Percentiles rank a stretch among this genome's conserved stretches.
These are phyloP conservation scores for Botryosphaeria dothidea DNA, from an alignment of 2,329 filamentous ascomycete genomes.

Conservation along the genomic window DNA sequence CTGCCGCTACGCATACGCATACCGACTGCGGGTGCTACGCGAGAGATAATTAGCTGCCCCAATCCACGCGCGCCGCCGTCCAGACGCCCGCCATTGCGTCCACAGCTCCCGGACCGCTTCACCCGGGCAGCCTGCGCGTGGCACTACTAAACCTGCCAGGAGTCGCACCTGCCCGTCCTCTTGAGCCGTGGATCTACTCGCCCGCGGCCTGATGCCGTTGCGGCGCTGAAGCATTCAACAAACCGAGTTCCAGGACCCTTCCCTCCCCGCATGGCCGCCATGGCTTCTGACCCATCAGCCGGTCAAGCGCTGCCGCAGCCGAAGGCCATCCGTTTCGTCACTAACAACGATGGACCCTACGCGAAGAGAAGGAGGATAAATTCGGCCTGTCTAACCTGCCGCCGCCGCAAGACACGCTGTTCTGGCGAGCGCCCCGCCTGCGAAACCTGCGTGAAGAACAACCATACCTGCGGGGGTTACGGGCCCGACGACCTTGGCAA, in stretches of 20 bases:
- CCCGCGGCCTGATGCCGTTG: neutral
- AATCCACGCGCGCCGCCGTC: neutral
- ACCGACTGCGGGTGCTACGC: neutral
- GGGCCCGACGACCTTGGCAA: conserved; percentile 34
- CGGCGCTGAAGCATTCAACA: neutral
- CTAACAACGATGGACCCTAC: conserved; percentile 44
- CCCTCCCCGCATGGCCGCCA: conserved; percentile 14
- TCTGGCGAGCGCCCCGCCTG: conserved; percentile 45
- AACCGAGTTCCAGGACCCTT: neutral
- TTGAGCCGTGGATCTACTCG: neutral
- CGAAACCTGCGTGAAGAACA: conserved; percentile 50
- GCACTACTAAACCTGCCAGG: neutral
- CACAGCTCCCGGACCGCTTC: neutral
- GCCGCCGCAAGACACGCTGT: conserved; percentile 53
- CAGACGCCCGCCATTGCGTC: neutral
- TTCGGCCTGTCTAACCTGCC: conserved; percentile 48
- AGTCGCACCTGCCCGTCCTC: neutral
- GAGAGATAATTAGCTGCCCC: neutral
- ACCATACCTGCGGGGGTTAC: conserved; percentile 50
- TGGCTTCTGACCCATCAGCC: conserved; percentile 11
- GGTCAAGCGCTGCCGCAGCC: conserved; percentile 29
- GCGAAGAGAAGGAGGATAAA: conserved; percentile 44
- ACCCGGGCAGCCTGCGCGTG: neutral
- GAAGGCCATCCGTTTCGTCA: conserved; percentile 44
- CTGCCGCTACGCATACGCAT: neutral